Evolutionary conservation across 306 rosid genomes (phyloP).

Genomic region (Nissolia schottii): DNA sequence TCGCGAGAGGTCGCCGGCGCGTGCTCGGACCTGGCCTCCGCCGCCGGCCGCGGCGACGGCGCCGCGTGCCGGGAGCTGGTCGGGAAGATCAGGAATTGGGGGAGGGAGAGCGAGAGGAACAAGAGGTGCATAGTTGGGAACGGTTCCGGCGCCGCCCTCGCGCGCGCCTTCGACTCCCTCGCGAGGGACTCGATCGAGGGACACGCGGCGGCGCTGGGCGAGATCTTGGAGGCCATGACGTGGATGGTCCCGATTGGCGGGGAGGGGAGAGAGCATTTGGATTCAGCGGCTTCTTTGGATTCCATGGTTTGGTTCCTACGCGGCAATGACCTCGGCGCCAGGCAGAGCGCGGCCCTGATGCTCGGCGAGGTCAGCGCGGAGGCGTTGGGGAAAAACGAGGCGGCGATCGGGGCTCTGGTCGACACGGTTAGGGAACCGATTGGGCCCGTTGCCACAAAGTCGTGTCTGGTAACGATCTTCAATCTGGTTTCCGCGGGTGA

Average conservation of each 20-base stretch:
- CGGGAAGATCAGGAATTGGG: slow-evolving; percentile 54
- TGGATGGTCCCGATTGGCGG: slow-evolving; percentile 45
- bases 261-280: slow-evolving; percentile 37
- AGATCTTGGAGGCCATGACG: slow-evolving; percentile 45
- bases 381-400: slow-evolving; percentile 38
- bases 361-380: slow-evolving; percentile 39
- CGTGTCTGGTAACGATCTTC: slow-evolving; percentile 47
- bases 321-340: slow-evolving; percentile 54
- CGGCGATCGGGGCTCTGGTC: slow-evolving; percentile 51
- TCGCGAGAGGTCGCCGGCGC: slow-evolving; percentile 34
- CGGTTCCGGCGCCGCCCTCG: slow-evolving; percentile 33
- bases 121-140: slow-evolving; percentile 34
- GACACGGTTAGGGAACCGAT: slow-evolving; percentile 51
- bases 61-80: slow-evolving; percentile 48
- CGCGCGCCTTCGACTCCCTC: slow-evolving; percentile 45
- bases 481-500: slow-evolving; percentile 36
- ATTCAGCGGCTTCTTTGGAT: slow-evolving; percentile 36
- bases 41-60: slow-evolving; percentile 26
- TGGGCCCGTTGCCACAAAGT: slow-evolving; percentile 47
- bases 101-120: slow-evolving; percentile 72
- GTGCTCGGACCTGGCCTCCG: slow-evolving; percentile 26
- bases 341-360: slow-evolving; percentile 55
- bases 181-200: slow-evolving; percentile 33
- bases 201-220: slow-evolving; percentile 38
- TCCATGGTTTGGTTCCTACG: slow-evolving; percentile 46